Evolutionary conservation across 257 asterid species (phyloP), one percentile per base, ranked within the genome.

Genomic region (Nicotiana tabacum): DNA sequence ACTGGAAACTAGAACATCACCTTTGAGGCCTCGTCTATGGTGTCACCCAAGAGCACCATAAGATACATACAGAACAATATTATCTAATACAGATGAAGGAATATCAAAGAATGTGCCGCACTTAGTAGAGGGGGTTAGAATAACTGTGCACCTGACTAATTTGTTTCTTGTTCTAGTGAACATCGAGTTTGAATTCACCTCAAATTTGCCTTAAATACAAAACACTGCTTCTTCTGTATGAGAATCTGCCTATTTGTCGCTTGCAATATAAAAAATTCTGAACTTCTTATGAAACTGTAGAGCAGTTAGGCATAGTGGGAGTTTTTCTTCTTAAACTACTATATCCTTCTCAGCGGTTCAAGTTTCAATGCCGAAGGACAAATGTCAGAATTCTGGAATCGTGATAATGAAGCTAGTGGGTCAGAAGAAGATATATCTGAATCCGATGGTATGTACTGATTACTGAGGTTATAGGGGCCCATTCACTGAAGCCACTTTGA

Each of bases 351-450:
- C 61, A 74, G 64, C 16, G 17, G 80, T 51, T 74, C 94, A 58
- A 86, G 82, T 85, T 53, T 88, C 84, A 83, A 60, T 24, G 87
- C 68, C 18, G 92, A 43, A 46, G 92, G 83, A 70, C 90, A 89
- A 70, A 67, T 85, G 83, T 94, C 98, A 1, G 98, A 96, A 86
- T 95, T 95, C 91, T 94, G 99, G 99, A 91, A 94, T 81, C 96
- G 92, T 35, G 92, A 91, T 82, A 98, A 89, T 85, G 97, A 92
- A 86, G 95, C 90, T 79, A 90, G 91, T 88, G 96, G 87, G 85
- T 89, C 96, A 80, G 99, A 93, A 87, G 98, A 95, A 86, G 97
- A 94, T 85, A 92, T 96, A 85, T 94, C 99, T 58, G 97, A 96
- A 89, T 86, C 92, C 85, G 98, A 96, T 86, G 99, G 99, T 96